Base-by-base conservation (phyloP, 2,329 filamentous ascomycete genomes). In the Arthroderma sp. region DNA sequence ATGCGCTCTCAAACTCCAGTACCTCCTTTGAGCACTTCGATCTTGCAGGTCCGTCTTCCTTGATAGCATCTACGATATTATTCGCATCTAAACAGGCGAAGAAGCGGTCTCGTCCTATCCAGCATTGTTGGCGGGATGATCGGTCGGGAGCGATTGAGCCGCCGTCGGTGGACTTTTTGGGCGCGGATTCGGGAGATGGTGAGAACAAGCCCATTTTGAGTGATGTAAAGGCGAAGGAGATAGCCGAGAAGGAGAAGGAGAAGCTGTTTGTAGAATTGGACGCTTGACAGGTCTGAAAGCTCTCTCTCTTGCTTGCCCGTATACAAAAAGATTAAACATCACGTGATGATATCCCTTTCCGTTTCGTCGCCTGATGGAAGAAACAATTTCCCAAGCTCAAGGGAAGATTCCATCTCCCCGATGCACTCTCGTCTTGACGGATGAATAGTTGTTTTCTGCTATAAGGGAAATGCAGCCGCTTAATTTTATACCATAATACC, bases 61-160 rank as follows among this genome's bases (percentile, higher is more conserved):
- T 77, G 59, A 88, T 77, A 55, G 81, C 81, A 72, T 98, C 91
- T 62, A 95, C 71, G 64, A 98, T 91, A 67, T 79, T 76, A 76
- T 90, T 79, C 63, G 80, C 80, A 73, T 97, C 90, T 49, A 98
- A 80, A 68, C 93, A 98, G 63, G 77, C 75, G 73, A 95, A 97
- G 79, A 93, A 97, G 61, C 75, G 74, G 74, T 98, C 93, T 64
- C 93, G 84, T 51, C 87, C 84, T 66, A 89, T 86, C 87, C 91
- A 98, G 81, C 93, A 98, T 67, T 81, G 78, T 66, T 83, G 79
- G 67, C 93, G 85, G 71, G 91, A 87, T 62, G 80, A 82, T 62
- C 91, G 85, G 68, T 88, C 87, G n/a, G 93, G 93, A 4, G 91
- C 89, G 66, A 91, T 81, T 65, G 79, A 83, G 61, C 82, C 82